Base-by-base conservation (phyloP, 768 basidiomycete species). In the Collybia nuda region DNA sequence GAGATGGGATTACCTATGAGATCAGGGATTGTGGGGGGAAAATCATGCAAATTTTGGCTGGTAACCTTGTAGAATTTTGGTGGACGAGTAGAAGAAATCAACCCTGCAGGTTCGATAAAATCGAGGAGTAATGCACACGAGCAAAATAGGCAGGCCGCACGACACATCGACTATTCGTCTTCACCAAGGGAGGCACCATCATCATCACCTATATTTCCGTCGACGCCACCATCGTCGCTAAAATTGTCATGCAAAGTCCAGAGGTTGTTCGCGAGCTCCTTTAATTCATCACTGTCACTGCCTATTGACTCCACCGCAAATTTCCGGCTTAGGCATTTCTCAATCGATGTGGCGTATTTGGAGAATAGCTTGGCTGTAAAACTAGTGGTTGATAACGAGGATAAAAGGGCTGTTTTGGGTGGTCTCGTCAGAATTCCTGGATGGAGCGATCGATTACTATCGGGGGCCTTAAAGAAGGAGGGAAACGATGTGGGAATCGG, bases 401-500 rank as follows among this genome's bases (percentile, higher is more conserved):
- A 77, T 48, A 81, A 64, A 26, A 69, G 51, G 23, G 62, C 40
- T 17, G 59, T 51, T 6, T 60, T 38, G 7, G 52, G 50, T 17
- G 58, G 62, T 6, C 54, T 39, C 0, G 55, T 49, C 11, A 56
- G 35, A 23, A 58, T 50, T 12, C 50, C 57, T 37, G 50, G 39
- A 40, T 39, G 54, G 37, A 39, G 28, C 22, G 53, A 46, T 18
- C 38, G 35, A 35, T 44, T n/a, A 26, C 22, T 40, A 23, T 48
- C 47, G 23, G 60, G 35, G 41, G 63, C 50, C 6, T 63, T 61
- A 58, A 79, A 75, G 42, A 80, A 72, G 3, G 62, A 56, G 5
- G 85, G 84, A 61, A 82, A 86, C 6, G 85, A 85, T 24, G 75
- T 75, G 6, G 84, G 79, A 15, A 85, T 62, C 6, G 85, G 83